phyloP scores from a whole-genome alignment of 1,284 basidiomycete genomes.

The Farysia itapuensis region DNA sequence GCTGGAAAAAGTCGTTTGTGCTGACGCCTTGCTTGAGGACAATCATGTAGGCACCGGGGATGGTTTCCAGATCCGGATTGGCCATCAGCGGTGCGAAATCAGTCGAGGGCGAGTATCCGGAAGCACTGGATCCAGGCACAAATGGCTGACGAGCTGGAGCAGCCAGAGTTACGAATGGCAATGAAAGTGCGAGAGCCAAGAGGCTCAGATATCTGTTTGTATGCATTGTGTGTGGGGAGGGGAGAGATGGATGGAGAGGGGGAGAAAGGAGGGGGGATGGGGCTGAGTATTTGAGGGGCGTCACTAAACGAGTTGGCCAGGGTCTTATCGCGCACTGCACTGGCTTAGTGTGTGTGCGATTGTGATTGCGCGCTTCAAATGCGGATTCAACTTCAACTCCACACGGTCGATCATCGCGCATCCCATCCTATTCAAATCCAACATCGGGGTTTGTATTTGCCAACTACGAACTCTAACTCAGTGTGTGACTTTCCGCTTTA shows the following conservation, averaged over 20 bases:
- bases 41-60: slow-evolving; percentile 55
- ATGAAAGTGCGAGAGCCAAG: slow-evolving; percentile 34
- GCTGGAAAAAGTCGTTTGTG: slow-evolving; percentile 42
- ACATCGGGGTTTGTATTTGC: no score
- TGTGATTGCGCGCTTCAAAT: no score
- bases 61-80: slow-evolving; percentile 44
- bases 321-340: not conserved
- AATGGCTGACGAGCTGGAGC: slow-evolving; percentile 41
- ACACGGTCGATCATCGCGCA: no score
- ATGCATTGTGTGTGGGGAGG: slow-evolving; percentile 18
- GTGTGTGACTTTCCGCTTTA: no score
- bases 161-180: slow-evolving; percentile 32
- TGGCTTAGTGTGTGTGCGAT: no score
- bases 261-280: not conserved
- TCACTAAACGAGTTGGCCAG: not conserved
- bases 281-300: slow-evolving; percentile 1
- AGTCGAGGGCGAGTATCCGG: slow-evolving; percentile 33
- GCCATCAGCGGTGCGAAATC: slow-evolving; percentile 36
- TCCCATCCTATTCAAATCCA: no score
- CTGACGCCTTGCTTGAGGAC: slow-evolving; percentile 54
- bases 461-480: no score
- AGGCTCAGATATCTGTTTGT: slow-evolving; percentile 37
- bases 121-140: slow-evolving; percentile 34
- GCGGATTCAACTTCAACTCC: no score
- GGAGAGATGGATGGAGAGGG: not conserved